Evolutionary conservation across 1,284 basidiomycete species (phyloP), one percentile per base, ranked within the genome.

Genomic region (Apiotrichum porosum): DNA sequence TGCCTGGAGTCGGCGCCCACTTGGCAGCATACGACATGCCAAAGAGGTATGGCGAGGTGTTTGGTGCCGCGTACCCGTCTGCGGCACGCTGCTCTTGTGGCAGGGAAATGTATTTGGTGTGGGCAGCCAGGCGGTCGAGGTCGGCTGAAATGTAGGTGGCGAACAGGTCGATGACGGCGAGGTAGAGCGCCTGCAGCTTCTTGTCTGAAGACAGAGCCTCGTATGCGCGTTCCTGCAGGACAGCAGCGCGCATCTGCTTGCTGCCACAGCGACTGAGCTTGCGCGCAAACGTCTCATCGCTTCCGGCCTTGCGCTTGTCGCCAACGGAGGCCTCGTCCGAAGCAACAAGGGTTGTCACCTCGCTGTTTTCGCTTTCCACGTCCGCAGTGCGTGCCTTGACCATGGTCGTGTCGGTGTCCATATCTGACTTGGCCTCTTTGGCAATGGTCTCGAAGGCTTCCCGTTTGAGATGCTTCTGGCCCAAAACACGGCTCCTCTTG

Each of bases 1-100:
- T 68, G 3, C 68, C 75, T 5, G 81, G 80, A 2, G 80, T 78
- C 0, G 84, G 84, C 0, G 82, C 83, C 83, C 83, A 86, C 66
- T 86, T 86, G 5, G 77, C 76, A 1, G 78, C 82, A 13, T 83
- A 78, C 2, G 78, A 79, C 24, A 85, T 69, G 23, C 73, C 66
- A 48, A 68, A 70, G 17, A 77, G 58, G 26, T 81, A 69, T 0
- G 63, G 56, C 33, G 52, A 62, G 13, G 49, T 31, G 17, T 48
- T 24, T 63, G 53, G n/a, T 37, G 47, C 42, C 6, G 40, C 37
- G 26, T 54, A 32, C 12, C 39, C 31, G 9, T 51, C 44, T 9
- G n/a, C 36, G 13, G n/a, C n/a, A 42, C 58, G 52, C 39, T 61
- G 28, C 75, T 61, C 33, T 44, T 72, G 57, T 6, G 69, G 51